Evolutionary conservation across 768 basidiomycete genomes (phyloP), one percentile per base, ranked within the genome.

Genomic region (Pisolithus microcarpus): DNA sequence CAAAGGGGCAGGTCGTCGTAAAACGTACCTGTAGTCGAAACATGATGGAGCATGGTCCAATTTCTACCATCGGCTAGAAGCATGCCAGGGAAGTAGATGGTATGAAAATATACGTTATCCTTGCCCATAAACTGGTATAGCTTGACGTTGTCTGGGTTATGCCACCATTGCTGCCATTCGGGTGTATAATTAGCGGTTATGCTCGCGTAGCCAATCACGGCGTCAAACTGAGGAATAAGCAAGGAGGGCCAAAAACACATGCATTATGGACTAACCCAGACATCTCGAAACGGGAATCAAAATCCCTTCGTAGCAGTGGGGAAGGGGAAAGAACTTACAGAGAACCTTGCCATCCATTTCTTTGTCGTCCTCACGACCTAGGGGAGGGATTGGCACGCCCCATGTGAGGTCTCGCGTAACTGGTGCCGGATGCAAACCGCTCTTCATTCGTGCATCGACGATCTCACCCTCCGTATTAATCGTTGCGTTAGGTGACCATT

Each of bases 71-170:
- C 93, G 3, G 83, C 96, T 53, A 97, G 71, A 61, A 91, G 80
- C 51, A 92, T 83, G 4, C 91, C 85, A 26, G 96, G 95, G 75
- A 84, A 99, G 60, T 91, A 91, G 38, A 99, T 82, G 0, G 91
- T 91, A 68, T 99, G 96, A 81, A 99, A 99, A 69, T 95, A 97
- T 46, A 94, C 91, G 55, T 93, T 97, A 66, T 98, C 95, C 72
- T 99, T 99, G 64, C 96, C 96, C 96, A 99, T 99, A 76, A 99
- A 99, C 68, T 99, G 95, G 72, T 91, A 96, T 46, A 98, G 73
- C 58, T 81, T 76, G 52, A 99, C 93, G 59, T 97, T 76, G 58
- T 90, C 75, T 1, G 86, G 87, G 62, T 94, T 87, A 62, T 87
- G 82, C 96, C 96, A 99, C 96, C 96, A 99, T 66, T 82, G 77